A percentile compares a stretch with the other conserved stretches of the same genome.
Evolutionary conservation across 768 basidiomycete genomes (phyloP).

Genomic region (Boletus tomentosulus): DNA sequence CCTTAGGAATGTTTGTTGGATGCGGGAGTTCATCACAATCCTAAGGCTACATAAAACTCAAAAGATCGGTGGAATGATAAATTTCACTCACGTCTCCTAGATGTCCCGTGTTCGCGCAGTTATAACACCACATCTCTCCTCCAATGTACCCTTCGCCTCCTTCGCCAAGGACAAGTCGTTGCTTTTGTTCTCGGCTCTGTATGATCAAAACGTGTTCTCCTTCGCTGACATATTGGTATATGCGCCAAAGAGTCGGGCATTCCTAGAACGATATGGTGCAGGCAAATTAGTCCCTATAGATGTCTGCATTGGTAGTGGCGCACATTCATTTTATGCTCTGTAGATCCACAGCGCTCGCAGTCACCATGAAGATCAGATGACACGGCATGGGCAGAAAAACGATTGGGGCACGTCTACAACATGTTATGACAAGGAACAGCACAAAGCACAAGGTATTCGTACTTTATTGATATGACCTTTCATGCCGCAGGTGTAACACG

Average conservation of each 20-base stretch:
- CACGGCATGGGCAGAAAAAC: slow-evolving; percentile 27
- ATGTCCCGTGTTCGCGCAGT: slow-evolving; percentile 70
- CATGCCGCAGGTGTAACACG: slow-evolving; percentile 78
- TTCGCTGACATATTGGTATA: slow-evolving; percentile 68
- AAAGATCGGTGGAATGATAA: neutral
- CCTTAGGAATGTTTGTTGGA: slow-evolving; percentile 39
- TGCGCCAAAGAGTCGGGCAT: slow-evolving; percentile 79
- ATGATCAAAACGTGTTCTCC: slow-evolving; percentile 46
- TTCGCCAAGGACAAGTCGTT: slow-evolving; percentile 48
- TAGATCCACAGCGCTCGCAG: slow-evolving; percentile 69
- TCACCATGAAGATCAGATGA: slow-evolving; percentile 35
- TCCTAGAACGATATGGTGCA: slow-evolving; percentile 45
- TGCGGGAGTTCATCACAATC: slow-evolving; percentile 53
- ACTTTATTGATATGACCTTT: slow-evolving; percentile 77
- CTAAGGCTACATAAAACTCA: slow-evolving; percentile 32
- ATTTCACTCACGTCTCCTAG: slow-evolving; percentile 66
- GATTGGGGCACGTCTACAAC: slow-evolving; percentile 68
- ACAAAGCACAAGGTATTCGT: neutral
- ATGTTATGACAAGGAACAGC: neutral
- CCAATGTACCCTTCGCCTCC: slow-evolving; percentile 81
- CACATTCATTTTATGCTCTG: slow-evolving; percentile 62
- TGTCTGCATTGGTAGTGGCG: slow-evolving; percentile 15
- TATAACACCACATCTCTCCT: slow-evolving; percentile 75
- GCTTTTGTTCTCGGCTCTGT: slow-evolving; percentile 45
- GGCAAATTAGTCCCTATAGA: neutral